These are phyloP conservation scores for Cystofilobasidium capitatum DNA, from an alignment of 768 basidiomycete genomes.

Conservation along the genomic window DNA sequence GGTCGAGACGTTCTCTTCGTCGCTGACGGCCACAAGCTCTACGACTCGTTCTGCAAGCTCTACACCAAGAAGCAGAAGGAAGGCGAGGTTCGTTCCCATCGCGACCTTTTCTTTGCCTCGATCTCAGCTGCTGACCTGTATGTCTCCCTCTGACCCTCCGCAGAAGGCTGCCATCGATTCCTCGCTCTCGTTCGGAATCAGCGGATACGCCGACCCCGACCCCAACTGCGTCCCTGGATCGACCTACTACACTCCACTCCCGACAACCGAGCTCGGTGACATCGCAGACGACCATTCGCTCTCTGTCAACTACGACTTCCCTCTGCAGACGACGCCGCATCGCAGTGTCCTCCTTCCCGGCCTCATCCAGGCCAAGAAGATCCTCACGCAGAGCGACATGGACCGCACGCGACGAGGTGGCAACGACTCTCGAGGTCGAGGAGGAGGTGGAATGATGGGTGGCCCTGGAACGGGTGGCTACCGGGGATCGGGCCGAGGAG, in stretches of 20 bases:
- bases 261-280: slow-evolving; percentile 53
- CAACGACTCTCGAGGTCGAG: slow-evolving; percentile 30
- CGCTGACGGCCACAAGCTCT: slow-evolving; percentile 71
- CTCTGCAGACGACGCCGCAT: slow-evolving; percentile 74
- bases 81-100: slow-evolving; percentile 48
- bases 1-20: slow-evolving; percentile 76
- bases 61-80: slow-evolving; percentile 79
- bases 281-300: slow-evolving; percentile 78
- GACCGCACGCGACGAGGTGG: slow-evolving; percentile 52
- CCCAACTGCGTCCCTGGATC: slow-evolving; percentile 84
- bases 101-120: background rate
- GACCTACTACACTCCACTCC: slow-evolving; percentile 70
- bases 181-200: slow-evolving; percentile 63
- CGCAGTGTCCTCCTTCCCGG: slow-evolving; percentile 72
- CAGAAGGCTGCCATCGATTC: slow-evolving; percentile 68
- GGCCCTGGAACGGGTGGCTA: slow-evolving; percentile 20
- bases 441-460: slow-evolving; percentile 26
- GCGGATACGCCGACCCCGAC: slow-evolving; percentile 69
- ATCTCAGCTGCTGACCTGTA: background rate
- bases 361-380: slow-evolving; percentile 50
- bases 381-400: slow-evolving; percentile 60
- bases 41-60: slow-evolving; percentile 73
- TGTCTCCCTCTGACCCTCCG: slow-evolving; percentile 3
- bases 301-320: slow-evolving; percentile 80
- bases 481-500: slow-evolving; percentile 12